These are phyloP conservation scores for Adansonia rubrostipa DNA, from an alignment of 441 rosid species.

Conservation along the genomic window DNA sequence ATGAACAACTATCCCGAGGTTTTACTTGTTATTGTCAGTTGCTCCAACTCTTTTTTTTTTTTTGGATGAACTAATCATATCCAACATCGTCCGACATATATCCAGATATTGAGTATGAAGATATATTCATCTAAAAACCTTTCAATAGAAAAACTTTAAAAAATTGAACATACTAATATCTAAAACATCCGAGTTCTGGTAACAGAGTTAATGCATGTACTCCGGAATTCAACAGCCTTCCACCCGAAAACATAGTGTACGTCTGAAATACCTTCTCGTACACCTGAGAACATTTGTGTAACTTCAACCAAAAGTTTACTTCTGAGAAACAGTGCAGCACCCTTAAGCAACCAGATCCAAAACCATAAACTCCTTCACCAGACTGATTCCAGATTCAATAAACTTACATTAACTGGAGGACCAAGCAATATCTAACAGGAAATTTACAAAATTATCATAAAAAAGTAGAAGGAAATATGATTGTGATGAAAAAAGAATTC, in stretches of 20 bases:
- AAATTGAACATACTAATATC: too few species aligned
- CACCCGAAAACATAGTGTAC: neutral
- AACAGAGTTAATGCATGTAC: neutral
- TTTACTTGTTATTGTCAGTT: neutral
- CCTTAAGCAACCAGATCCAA: neutral
- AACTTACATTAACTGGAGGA: neutral
- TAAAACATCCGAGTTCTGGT: too few species aligned
- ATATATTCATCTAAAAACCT: too few species aligned
- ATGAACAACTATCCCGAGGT: neutral
- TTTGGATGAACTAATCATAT: too few species aligned
- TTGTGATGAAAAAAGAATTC: neutral
- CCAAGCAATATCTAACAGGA: neutral
- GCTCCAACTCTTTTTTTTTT: too few species aligned
- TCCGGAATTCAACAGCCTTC: neutral
- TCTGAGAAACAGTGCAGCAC: neutral
- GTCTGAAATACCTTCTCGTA: neutral
- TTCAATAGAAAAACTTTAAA: too few species aligned
- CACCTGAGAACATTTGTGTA: too few species aligned
- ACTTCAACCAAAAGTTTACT: conserved; percentile 5
- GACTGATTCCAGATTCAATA: neutral
- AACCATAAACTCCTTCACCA: neutral
- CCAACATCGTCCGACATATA: too few species aligned
- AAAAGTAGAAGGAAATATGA: neutral
- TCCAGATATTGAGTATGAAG: too few species aligned
- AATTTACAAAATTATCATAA: neutral